Conservation (phyloP, 192 early-diverging fungal species). For the Neocallimastix lanati region DNA sequence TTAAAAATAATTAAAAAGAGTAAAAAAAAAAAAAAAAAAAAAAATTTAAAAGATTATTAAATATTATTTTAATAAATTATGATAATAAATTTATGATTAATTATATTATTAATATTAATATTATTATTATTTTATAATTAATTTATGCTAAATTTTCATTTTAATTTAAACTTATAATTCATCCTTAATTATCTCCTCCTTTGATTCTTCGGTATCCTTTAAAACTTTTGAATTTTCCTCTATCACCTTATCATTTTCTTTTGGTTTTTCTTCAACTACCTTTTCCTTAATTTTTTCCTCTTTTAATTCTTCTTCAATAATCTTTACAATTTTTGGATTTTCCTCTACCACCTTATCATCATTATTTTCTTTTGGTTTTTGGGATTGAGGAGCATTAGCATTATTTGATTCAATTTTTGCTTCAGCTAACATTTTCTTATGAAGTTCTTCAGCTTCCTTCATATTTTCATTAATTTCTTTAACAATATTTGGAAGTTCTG, state of each 20-base stretch:
- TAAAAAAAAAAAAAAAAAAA: background rate
- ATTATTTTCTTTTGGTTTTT: no score
- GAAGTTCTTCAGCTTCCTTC: background rate
- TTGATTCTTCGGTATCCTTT: no score
- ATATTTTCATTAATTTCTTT: background rate
- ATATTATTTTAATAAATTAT: slow-evolving; percentile 7
- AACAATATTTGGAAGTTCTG: slow-evolving; percentile 20
- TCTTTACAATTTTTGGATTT: no score
- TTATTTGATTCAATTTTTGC: no score
- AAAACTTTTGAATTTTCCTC: slow-evolving; percentile 18
- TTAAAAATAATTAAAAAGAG: background rate
- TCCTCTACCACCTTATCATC: background rate
- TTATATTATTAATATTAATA: no score
- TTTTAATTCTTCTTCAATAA: slow-evolving; percentile 11
- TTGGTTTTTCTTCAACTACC: background rate
- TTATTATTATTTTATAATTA: no score
- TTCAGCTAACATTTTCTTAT: background rate
- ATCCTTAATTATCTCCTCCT: no score
- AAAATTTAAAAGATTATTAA: slow-evolving; percentile 2
- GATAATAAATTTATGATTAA: slow-evolving; percentile 1
- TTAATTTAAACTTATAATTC: no score
- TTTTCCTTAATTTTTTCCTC: background rate
- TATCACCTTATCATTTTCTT: slow-evolving; percentile 4
- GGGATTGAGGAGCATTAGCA: no score
- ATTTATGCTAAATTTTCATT: no score